phyloP scores from a whole-genome alignment of 1,284 basidiomycete genomes.

The Melanopsichium pennsylvanicum region DNA sequence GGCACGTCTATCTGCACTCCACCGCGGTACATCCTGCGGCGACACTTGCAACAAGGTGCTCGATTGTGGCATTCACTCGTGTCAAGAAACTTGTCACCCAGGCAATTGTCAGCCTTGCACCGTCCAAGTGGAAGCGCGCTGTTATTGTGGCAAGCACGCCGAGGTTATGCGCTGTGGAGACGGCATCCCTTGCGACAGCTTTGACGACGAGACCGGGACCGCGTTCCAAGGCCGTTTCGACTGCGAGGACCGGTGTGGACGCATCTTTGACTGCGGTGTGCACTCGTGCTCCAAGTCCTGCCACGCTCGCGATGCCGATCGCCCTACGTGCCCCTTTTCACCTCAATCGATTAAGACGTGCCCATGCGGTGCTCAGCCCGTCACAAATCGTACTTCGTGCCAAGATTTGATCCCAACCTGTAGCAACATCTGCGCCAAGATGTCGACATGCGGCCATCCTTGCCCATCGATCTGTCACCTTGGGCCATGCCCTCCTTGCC shows the following conservation, averaged over 20 bases:
- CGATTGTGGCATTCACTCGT: constrained; percentile 57
- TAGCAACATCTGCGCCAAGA: constrained; percentile 44
- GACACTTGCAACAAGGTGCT: constrained; percentile 51
- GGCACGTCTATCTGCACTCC: constrained; percentile 23
- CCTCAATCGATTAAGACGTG: constrained; percentile 54
- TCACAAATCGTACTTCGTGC: constrained; percentile 44
- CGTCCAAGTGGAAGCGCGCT: constrained; percentile 36
- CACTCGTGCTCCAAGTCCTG: constrained; percentile 56
- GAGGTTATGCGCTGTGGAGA: constrained; percentile 57
- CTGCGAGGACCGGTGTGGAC: constrained; percentile 50
- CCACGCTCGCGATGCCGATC: constrained; percentile 40
- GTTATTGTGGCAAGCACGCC: constrained; percentile 59
- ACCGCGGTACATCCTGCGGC: constrained; percentile 58
- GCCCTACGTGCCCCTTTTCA: constrained; percentile 49
- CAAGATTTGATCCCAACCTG: constrained; percentile 60
- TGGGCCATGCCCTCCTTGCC: constrained; percentile 60
- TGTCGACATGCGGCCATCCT: constrained; percentile 53
- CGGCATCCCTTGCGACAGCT: constrained; percentile 35
- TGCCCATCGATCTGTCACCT: constrained; percentile 54
- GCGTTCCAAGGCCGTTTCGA: constrained; percentile 46
- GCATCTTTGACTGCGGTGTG: constrained; percentile 54
- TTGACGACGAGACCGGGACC: constrained; percentile 10
- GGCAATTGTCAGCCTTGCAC: constrained; percentile 56
- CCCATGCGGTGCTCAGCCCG: constrained; percentile 54
- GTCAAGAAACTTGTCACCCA: constrained; percentile 52